Base-by-base conservation (phyloP, 2,329 filamentous ascomycete species). In the Calonectria ilicicola region DNA sequence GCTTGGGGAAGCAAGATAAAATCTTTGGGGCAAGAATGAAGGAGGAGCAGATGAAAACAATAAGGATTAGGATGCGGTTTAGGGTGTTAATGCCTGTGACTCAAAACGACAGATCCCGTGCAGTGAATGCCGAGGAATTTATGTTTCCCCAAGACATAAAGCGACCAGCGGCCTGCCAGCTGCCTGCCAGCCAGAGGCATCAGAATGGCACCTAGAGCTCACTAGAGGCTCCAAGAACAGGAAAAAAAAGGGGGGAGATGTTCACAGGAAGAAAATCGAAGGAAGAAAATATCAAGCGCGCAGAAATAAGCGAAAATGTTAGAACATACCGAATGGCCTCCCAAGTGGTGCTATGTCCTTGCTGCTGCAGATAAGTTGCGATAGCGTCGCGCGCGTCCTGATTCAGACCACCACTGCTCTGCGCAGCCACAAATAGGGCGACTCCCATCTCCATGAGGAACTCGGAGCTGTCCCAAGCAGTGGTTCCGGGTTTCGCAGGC, bases 311-410 rank as follows among this genome's bases (percentile, higher is more conserved):
- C 40, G 66, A 47, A 49, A 40, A 67, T 49, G 21, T 14, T 27
- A 1, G 6, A 10, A 81, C 85, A 51, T 82, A 87, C 87, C 87
- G 85, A 63, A 88, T 81, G 1, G 80, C 85, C 35, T 88, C 84
- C 85, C 86, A 88, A 4, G 83, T 84, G n/a, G 85, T 83, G 7
- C 74, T 71, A 64, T 83, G 79, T 9, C 85, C 82, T 7, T 74
- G 75, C 15, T 73, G 49, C n/a, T 79, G 75, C 67, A 87, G 79
- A n/a, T 81, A 81, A 9, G 72, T 72, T 56, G 82, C 78, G 62
- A 87, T 77, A 1, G 76, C 77, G 0, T 80, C 78, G 64, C 82
- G 82, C 40, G 80, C 73, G 29, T 80, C 72, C 17, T 79, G 60
- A 17, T 72, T 77, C 69, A 86, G 79, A 15, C 70, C 77, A 10